Evolutionary conservation across 2,329 filamentous ascomycete genomes (phyloP), one percentile per base, ranked within the genome.

Genomic region (Colletotrichum tofieldiae): DNA sequence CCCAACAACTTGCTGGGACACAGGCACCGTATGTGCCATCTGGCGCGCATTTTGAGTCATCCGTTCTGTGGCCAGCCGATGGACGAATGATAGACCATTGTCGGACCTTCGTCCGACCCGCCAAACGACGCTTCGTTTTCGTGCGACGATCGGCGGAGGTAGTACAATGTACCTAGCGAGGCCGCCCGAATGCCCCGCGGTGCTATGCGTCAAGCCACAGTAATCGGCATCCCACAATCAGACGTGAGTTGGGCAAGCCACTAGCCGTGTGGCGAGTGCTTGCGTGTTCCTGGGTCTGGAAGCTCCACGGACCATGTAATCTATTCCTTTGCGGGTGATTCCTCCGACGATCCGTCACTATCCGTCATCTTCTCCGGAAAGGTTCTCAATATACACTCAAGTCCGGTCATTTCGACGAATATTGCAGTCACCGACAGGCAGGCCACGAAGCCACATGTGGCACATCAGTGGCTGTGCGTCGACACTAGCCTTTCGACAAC

Each of bases 251-350:
- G 20, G 20, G 39, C 45, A 26, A 68, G 58, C 64, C 68, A 72
- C 68, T 29, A 12, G 26, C 8, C 16, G 11, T 68, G 72, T 74
- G 72, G 72, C 72, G 72, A 74, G 70, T 66, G 70, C 70, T 74
- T 74, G 70, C 72, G 70, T 43, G 65, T 69, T 59, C 32, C 32
- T 12, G 32, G 67, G 43, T 62, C 67, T 71, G 68, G 66, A 73
- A 18, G 43, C 55, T 56, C 47, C 23, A 62, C 43, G 20, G 14
- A 58, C n/a, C 26, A 7, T 23, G n/a, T 52, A 26, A 49, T 35
- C 47, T 23, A 32, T 51, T 58, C 47, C 39, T 49, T 51, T 29
- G 2, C 43, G 29, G 65, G 35, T 62, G 16, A 45, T 45, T 29
- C 32, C 51, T 45, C 35, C 12, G 65, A 29, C 49, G 59, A 64